Percentiles rank a stretch among this genome's conserved stretches.
These are phyloP conservation scores for Fragaria nilgerrensis DNA, from an alignment of 306 rosid genomes.

Conservation along the genomic window DNA sequence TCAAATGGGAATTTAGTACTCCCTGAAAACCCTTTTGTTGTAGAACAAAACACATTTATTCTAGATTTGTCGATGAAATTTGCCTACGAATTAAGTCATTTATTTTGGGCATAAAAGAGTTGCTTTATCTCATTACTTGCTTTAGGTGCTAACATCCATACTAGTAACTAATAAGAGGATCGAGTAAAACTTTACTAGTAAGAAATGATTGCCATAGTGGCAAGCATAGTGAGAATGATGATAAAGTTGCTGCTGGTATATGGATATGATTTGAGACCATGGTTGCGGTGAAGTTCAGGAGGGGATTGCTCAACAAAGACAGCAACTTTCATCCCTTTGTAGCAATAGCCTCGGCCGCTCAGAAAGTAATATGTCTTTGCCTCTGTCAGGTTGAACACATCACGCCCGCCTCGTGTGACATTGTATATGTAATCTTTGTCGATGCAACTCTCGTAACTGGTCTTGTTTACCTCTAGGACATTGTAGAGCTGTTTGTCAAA, in stretches of 20 bases:
- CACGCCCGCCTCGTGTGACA: constrained; percentile 28
- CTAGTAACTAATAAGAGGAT: neutral
- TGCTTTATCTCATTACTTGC: neutral
- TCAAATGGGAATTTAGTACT: too few relatives aligned
- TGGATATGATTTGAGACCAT: neutral
- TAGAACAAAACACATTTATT: neutral
- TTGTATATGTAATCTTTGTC: constrained; percentile 19
- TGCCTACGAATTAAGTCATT: neutral
- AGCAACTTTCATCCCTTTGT: constrained; percentile 47
- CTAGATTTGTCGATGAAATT: neutral
- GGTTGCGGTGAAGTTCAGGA: neutral
- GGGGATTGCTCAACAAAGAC: constrained; percentile 18
- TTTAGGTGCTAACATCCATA: neutral
- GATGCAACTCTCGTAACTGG: constrained; percentile 22
- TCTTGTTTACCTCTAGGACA: constrained; percentile 31
- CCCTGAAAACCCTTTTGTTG: too few relatives aligned
- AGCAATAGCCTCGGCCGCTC: constrained; percentile 49
- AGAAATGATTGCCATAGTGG: neutral
- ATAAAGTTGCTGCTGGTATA: neutral
- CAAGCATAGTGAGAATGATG: neutral
- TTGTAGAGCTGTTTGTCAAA: constrained; percentile 23
- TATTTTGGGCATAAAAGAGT: neutral
- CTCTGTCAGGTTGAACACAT: constrained; percentile 32
- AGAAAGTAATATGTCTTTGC: constrained; percentile 37
- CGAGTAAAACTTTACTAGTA: neutral